Conservation (phyloP, 768 basidiomycete species). For the Scleroderma bovista region DNA sequence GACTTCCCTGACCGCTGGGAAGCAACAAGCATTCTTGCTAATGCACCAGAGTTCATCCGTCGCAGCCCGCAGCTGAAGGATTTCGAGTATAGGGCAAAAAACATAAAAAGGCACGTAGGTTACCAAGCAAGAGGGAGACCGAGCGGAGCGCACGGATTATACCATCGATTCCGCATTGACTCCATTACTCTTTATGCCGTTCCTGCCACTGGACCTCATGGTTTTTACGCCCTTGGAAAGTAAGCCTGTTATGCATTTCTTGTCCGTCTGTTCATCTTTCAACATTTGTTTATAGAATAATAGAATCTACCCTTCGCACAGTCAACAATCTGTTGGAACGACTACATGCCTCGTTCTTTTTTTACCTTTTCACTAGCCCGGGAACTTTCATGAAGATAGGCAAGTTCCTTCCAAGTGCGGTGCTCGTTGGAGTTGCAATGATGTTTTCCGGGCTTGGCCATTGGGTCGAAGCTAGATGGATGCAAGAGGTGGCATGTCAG, state of each 20-base stretch:
- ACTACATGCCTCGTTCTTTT: constrained; percentile 96
- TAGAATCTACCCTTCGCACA: constrained; percentile 86
- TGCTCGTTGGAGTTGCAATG: constrained; percentile 79
- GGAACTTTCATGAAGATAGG: constrained; percentile 84
- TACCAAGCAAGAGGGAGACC: constrained; percentile 77
- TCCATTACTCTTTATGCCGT: constrained; percentile 87
- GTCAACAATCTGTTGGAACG: constrained; percentile 94
- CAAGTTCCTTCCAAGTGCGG: constrained; percentile 80
- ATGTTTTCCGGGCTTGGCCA: constrained; percentile 74
- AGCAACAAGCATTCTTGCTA: constrained; percentile 30
- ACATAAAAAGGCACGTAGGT: constrained; percentile 62
- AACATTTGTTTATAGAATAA: constrained; percentile 40
- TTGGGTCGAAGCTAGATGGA: constrained; percentile 70
- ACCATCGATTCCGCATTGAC: constrained; percentile 91
- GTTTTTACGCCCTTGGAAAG: constrained; percentile 91
- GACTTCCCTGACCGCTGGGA: constrained; percentile 31
- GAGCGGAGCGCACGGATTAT: constrained; percentile 86
- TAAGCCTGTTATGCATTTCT: constrained; percentile 31
- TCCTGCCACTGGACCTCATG: constrained; percentile 88
- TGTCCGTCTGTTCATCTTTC: not conserved
- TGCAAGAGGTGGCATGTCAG: constrained; percentile 12
- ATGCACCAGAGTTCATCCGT: constrained; percentile 43
- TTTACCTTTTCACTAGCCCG: constrained; percentile 63
- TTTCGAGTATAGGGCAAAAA: constrained; percentile 55
- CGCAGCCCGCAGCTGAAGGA: constrained; percentile 40